Percentiles rank a stretch among this genome's conserved stretches.
Evolutionary conservation across 2,329 filamentous ascomycete genomes (phyloP).

Genomic region (Neonectria coccinea): DNA sequence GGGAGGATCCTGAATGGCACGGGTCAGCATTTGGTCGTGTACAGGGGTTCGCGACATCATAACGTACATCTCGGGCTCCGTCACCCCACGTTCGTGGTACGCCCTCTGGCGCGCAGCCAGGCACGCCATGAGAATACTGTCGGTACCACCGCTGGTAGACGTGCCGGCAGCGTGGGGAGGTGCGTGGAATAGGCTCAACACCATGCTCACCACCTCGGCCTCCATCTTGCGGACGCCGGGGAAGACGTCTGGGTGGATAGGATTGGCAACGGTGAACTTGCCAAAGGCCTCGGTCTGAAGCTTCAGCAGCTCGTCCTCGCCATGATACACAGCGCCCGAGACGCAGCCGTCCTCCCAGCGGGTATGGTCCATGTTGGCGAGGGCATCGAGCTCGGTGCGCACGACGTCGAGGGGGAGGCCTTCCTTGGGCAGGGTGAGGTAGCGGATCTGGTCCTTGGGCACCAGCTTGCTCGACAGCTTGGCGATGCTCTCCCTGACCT

Average conservation of each 20-base stretch:
- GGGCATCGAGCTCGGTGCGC: conserved; percentile 79
- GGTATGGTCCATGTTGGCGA: conserved; percentile 91
- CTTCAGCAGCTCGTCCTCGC: conserved; percentile 82
- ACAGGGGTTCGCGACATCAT: background rate
- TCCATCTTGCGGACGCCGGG: conserved; percentile 99
- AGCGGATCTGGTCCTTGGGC: conserved; percentile 76
- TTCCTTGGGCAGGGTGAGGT: conserved; percentile 82
- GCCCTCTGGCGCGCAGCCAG: conserved; percentile 91
- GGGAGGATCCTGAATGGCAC: conserved; percentile 80
- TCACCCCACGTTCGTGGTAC: conserved; percentile 85
- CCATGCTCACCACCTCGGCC: conserved; percentile 97
- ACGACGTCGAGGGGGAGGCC: conserved; percentile 86
- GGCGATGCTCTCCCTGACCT: conserved; percentile 81
- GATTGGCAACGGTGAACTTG: conserved; percentile 94
- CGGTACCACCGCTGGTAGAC: conserved; percentile 91
- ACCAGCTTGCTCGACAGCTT: conserved; percentile 90
- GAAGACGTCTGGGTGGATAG: conserved; percentile 98
- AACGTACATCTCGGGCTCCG: conserved; percentile 90
- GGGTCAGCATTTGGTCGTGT: conserved; percentile 13
- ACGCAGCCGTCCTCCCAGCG: conserved; percentile 97
- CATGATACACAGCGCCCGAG: conserved; percentile 95
- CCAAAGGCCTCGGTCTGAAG: conserved; percentile 94
- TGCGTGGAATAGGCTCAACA: conserved; percentile 88
- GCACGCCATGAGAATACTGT: conserved; percentile 97
- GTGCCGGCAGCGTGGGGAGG: conserved; percentile 88